phyloP scores from a whole-genome alignment of 1,139 yeast genomes.

The Pichia sp. region DNA sequence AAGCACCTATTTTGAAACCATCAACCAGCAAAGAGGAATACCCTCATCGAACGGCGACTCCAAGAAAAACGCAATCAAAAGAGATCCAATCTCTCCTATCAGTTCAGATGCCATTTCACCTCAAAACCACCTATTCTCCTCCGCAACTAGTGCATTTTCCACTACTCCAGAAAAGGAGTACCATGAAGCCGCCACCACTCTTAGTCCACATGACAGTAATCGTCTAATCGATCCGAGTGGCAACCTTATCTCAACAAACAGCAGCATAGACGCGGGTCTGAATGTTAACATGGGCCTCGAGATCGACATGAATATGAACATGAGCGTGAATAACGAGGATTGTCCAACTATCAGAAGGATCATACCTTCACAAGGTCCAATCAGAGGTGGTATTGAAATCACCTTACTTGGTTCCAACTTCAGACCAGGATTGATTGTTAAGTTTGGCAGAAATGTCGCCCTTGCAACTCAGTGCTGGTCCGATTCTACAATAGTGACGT shows the following conservation, averaged over 20 bases:
- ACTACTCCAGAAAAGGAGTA: slow-evolving; percentile 29
- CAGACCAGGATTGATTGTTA: slow-evolving; percentile 73
- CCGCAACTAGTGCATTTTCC: slow-evolving; percentile 30
- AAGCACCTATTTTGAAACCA: slow-evolving; percentile 27
- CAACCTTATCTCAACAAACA: neutral
- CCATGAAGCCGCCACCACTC: slow-evolving; percentile 2
- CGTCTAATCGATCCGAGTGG: too few relatives aligned
- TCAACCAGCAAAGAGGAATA: slow-evolving; percentile 25
- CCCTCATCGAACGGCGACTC: neutral
- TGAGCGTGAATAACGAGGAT: neutral
- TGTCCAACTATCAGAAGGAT: slow-evolving; percentile 70
- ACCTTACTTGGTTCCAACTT: slow-evolving; percentile 85
- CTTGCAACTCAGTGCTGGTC: slow-evolving; percentile 95
- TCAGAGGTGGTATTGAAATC: slow-evolving; percentile 92
- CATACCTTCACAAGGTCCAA: slow-evolving; percentile 92
- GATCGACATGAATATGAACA: neutral
- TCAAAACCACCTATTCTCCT: slow-evolving; percentile 28
- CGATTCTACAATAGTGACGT: slow-evolving; percentile 87
- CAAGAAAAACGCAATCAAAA: slow-evolving; percentile 18
- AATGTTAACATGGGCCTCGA: neutral
- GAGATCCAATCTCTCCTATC: slow-evolving; percentile 32
- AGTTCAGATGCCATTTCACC: slow-evolving; percentile 32
- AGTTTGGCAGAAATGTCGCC: slow-evolving; percentile 81
- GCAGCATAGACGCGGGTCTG: neutral
- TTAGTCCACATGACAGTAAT: slow-evolving; percentile 2